Conservation (phyloP, 1,284 basidiomycete genomes). For the Sanghuangporus weigelae region DNA sequence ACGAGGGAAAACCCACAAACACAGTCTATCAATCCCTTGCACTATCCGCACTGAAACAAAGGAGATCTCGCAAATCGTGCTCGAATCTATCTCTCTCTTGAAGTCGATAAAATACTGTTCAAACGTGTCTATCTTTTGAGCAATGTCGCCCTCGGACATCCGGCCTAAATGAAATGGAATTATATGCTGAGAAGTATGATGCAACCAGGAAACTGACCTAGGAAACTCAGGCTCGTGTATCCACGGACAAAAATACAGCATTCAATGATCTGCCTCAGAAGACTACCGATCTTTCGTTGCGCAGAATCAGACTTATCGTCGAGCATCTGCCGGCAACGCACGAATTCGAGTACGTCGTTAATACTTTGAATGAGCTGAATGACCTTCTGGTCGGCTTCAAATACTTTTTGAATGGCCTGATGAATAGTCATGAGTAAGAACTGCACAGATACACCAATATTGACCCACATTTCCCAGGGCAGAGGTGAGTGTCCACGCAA, state of each 20-base stretch:
- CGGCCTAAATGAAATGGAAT: not conserved
- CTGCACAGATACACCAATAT: not conserved
- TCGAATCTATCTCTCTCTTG: not conserved
- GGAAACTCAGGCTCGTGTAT: constrained; percentile 10
- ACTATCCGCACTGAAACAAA: not conserved
- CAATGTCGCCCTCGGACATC: not conserved
- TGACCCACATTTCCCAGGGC: not conserved
- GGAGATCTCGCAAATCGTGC: not conserved
- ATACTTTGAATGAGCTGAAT: constrained; percentile 5
- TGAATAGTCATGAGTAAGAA: not conserved
- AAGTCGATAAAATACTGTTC: not conserved
- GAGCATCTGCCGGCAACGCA: not conserved
- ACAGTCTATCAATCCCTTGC: not conserved
- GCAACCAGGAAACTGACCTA: not conserved
- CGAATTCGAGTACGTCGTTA: constrained; percentile 10
- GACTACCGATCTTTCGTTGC: not conserved
- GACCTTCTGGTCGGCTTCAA: not conserved
- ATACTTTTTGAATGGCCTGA: not conserved
- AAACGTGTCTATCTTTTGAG: not conserved
- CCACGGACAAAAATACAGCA: constrained; percentile 13
- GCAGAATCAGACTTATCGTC: constrained; percentile 1
- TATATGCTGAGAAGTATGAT: too few relatives aligned
- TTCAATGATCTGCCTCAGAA: constrained; percentile 13
- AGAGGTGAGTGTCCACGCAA: not conserved
- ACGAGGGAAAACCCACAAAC: too few relatives aligned